phyloP scores from a whole-genome alignment of 1,139 yeast genomes.

The Taphrina confusa region DNA sequence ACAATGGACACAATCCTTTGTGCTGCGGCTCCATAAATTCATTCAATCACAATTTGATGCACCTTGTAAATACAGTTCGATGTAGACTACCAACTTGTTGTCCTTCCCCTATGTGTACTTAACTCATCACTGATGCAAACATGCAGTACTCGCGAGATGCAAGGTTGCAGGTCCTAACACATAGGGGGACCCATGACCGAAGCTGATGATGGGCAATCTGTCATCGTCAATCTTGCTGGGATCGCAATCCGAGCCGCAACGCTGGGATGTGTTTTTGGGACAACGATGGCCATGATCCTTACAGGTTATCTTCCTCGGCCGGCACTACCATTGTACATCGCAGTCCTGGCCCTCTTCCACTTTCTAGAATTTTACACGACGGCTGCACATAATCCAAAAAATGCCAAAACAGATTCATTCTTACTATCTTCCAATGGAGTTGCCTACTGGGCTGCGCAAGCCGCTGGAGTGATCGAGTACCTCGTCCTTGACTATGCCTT shows the following conservation, averaged over 20 bases:
- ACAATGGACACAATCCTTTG: no score
- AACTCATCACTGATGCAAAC: no score
- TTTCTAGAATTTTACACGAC: conserved; percentile 78
- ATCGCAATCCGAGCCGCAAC: conserved; percentile 40
- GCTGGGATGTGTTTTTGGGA: conserved; percentile 41
- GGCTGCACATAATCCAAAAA: conserved; percentile 65
- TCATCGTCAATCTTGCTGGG: conserved; percentile 33
- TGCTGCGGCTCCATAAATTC: no score
- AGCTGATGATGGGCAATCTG: background rate
- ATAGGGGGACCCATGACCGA: no score
- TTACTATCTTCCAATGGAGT: conserved; percentile 73
- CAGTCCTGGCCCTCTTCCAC: conserved; percentile 65
- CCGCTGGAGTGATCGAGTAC: conserved; percentile 55
- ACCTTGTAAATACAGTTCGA: no score
- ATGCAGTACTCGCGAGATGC: no score
- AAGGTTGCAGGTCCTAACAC: no score
- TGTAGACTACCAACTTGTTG: no score
- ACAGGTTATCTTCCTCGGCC: background rate
- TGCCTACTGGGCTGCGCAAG: conserved; percentile 65
- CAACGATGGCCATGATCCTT: background rate
- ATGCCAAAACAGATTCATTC: conserved; percentile 63
- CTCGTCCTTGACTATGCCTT: conserved; percentile 48
- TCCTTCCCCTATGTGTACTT: no score
- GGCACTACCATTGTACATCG: conserved; percentile 54
- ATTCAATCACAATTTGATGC: no score